Base-by-base conservation (phyloP, 1,139 yeast genomes). In the Casaregolazyma lundiana region DNA sequence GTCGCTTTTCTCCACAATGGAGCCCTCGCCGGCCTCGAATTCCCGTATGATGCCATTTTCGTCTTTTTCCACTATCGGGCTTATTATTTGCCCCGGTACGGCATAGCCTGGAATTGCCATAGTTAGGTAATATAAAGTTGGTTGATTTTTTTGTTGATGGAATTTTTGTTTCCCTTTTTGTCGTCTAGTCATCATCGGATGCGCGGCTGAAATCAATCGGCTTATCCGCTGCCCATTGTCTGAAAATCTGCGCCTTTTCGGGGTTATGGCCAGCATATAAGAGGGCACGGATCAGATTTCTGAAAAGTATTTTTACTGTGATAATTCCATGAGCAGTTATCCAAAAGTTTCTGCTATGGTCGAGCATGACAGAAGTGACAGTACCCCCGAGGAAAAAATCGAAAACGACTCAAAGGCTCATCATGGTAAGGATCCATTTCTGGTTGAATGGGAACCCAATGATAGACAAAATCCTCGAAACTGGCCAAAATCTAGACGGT, bases 31-130 rank as follows among this genome's bases (percentile, higher is more conserved):
- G 1, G 80, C 58, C 5, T 63, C 58, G 50, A 72, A 79, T 47
- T 68, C 67, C 15, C 70, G 65, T 3, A 68, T 53, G 46, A 56
- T 57, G 1, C 59, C 54, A 6, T 58, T 63, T 7, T 57, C 58
- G 6, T 24, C 45, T 20, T 58, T 55, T 46, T 68, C 74, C 34
- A 58, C 62, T 8, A 63, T 53, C 1, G 84, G 83, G 30, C 75
- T 72, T 29, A 76, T 65, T 9, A 77, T 70, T 54, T 88, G 96
- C 1, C 97, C 96, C 1, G 97, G 97, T 13, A 85, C 75, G 2
- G 80, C 89, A 36, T 61, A 62, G 21, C 68, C 65, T 15, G 76
- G 75, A 19, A 72, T 56, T 16, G 62, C 41, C 59, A 56, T 55
- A 29, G 6, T 41, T 17, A 16, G 35, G n/a, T n/a, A n/a, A n/a